Evolutionary conservation across 78 protist genomes (phyloP).

Genomic region (Anaeramoeba flamelloides): DNA sequence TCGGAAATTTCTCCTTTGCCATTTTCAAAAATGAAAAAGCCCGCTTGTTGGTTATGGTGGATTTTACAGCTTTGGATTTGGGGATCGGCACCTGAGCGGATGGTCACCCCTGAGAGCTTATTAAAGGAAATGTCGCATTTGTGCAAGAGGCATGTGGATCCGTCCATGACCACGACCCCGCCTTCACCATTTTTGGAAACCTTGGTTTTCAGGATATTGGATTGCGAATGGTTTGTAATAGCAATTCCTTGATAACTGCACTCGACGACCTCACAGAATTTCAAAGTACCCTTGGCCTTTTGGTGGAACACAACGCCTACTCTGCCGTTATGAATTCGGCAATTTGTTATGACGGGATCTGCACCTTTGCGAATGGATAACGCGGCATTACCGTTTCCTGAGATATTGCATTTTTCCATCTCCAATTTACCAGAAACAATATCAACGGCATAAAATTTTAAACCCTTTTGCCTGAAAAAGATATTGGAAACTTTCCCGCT

Average conservation of each 20-base stretch:
- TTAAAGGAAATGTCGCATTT: not conserved
- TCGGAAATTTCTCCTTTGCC: conserved; percentile 1
- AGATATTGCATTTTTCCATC: not conserved
- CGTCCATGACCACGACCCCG: not conserved
- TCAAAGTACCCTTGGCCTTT: not conserved
- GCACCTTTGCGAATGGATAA: not conserved
- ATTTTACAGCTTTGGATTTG: not conserved
- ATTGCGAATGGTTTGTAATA: not conserved
- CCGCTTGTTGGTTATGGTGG: not conserved
- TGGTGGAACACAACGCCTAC: not conserved
- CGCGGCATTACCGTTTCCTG: not conserved
- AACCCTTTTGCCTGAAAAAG: not conserved
- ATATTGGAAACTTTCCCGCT: not conserved
- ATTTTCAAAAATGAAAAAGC: not conserved
- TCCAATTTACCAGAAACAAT: not conserved
- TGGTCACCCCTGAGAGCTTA: not conserved
- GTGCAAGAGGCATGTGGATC: not conserved
- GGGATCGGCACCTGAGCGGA: not conserved
- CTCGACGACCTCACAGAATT: not conserved
- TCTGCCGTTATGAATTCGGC: not conserved
- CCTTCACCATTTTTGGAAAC: not conserved
- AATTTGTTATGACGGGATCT: not conserved
- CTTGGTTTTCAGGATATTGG: not conserved
- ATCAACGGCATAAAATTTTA: not conserved
- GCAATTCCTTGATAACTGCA: not conserved